phyloP scores from a whole-genome alignment of 192 early-diverging fungal genomes.

The Mortierella hygrophila region DNA sequence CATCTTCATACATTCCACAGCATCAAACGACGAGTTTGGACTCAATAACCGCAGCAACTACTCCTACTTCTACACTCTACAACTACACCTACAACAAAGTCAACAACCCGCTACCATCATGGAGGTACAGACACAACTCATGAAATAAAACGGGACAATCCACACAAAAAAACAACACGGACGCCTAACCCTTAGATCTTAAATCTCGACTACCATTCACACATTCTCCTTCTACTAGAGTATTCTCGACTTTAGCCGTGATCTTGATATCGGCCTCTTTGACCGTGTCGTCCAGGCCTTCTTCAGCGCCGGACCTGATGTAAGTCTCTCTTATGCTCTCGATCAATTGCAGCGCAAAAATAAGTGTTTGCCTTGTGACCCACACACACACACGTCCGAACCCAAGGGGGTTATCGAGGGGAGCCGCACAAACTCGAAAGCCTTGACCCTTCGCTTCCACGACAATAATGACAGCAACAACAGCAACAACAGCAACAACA shows the following conservation, averaged over 20 bases:
- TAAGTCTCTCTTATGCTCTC: conserved; percentile 53
- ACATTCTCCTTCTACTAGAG: conserved; percentile 45
- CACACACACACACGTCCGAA: not conserved
- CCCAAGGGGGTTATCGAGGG: not conserved
- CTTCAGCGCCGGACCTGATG: conserved; percentile 82
- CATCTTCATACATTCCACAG: not conserved
- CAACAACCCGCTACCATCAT: conserved; percentile 18
- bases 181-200: conserved; percentile 14
- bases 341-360: not conserved
- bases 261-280: conserved; percentile 87
- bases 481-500: not conserved
- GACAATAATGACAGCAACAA: not conserved
- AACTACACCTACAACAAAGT: not conserved
- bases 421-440: not conserved
- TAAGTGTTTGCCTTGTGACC: not conserved
- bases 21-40: not conserved
- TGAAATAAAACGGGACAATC: not conserved
- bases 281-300: conserved; percentile 92
- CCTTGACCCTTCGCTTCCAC: not conserved
- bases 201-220: not conserved
- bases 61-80: not conserved
- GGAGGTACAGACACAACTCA: conserved; percentile 13
- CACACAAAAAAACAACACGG: not conserved
- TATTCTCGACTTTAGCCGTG: conserved; percentile 91
- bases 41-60: not conserved